Evolutionary conservation across 257 asterid genomes (phyloP).

Genomic region (Phtheirospermum japonicum): DNA sequence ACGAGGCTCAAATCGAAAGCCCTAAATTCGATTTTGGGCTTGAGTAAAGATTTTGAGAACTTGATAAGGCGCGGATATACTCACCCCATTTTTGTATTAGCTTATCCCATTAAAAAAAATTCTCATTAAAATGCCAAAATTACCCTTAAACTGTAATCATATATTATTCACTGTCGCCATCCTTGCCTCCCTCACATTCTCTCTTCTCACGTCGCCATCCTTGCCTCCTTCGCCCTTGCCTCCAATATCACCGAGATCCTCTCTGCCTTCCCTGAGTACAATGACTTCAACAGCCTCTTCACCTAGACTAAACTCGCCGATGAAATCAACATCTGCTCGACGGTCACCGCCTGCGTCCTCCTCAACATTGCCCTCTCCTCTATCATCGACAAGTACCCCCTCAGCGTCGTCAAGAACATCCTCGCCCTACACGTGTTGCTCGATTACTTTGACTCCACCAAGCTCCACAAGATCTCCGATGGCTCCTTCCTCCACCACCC

Average conservation of each 20-base stretch:
- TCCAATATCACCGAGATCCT: constrained; percentile 77
- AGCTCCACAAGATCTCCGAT: constrained; percentile 81
- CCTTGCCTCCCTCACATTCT: constrained; percentile 30
- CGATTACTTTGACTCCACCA: constrained; percentile 73
- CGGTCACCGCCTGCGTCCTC: constrained; percentile 78
- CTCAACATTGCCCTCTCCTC: constrained; percentile 65
- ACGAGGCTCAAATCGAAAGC: too few species aligned
- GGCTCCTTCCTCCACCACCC: constrained; percentile 83
- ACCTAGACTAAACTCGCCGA: constrained; percentile 86
- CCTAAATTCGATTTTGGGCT: too few species aligned
- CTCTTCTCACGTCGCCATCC: constrained; percentile 29
- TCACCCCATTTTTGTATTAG: too few species aligned
- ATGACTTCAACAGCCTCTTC: constrained; percentile 61
- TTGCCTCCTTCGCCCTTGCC: constrained; percentile 32
- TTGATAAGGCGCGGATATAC: too few species aligned
- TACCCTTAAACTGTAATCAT: too few species aligned
- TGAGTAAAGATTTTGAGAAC: too few species aligned
- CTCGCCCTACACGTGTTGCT: constrained; percentile 81
- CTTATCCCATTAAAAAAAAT: too few species aligned
- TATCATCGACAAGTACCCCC: constrained; percentile 59
- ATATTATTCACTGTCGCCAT: too few species aligned
- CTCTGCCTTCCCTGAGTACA: constrained; percentile 64
- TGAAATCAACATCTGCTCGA: constrained; percentile 84
- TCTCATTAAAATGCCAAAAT: too few species aligned
- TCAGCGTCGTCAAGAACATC: constrained; percentile 55